Conservation (phyloP, 2,329 filamentous ascomycete species). For the Aspergillus ruber region DNA sequence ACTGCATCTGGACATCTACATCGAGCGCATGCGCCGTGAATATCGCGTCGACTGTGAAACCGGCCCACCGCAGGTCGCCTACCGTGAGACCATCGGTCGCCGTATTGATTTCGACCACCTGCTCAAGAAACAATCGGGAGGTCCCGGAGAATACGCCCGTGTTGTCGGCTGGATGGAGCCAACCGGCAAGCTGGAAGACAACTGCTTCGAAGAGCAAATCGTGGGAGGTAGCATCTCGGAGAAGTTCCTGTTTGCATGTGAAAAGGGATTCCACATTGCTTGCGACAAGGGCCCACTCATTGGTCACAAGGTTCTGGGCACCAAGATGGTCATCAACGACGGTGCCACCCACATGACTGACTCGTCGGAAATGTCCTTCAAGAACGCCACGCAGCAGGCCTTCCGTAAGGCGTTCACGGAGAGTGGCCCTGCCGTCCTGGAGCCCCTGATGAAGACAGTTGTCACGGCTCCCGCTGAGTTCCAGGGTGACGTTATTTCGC, state of each 20-base stretch:
- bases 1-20: slow-evolving; percentile 91
- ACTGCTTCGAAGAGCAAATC: slow-evolving; percentile 81
- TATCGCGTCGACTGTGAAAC: slow-evolving; percentile 94
- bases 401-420: slow-evolving; percentile 89
- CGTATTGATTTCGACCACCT: slow-evolving; percentile 83
- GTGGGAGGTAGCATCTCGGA: slow-evolving; percentile 86
- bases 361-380: slow-evolving; percentile 95
- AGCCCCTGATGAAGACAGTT: slow-evolving; percentile 97
- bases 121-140: slow-evolving; percentile 90
- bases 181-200: slow-evolving; percentile 62
- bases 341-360: slow-evolving; percentile 97
- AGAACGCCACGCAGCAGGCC: slow-evolving; percentile 86
- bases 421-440: slow-evolving; percentile 75
- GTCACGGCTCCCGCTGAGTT: slow-evolving; percentile 96
- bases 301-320: slow-evolving; percentile 85
- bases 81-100: slow-evolving; percentile 84
- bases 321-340: slow-evolving; percentile 88
- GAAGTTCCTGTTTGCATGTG: slow-evolving; percentile 90
- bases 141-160: slow-evolving; percentile 89
- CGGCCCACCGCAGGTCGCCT: slow-evolving; percentile 94
- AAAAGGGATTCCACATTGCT: slow-evolving; percentile 82
- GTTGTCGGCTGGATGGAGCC: slow-evolving; percentile 91
- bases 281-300: slow-evolving; percentile 84
- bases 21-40: slow-evolving; percentile 92
- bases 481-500: slow-evolving; percentile 88